Evolutionary conservation across 106 monocot genomes (phyloP).

Genomic region (Triglochin maritima): DNA sequence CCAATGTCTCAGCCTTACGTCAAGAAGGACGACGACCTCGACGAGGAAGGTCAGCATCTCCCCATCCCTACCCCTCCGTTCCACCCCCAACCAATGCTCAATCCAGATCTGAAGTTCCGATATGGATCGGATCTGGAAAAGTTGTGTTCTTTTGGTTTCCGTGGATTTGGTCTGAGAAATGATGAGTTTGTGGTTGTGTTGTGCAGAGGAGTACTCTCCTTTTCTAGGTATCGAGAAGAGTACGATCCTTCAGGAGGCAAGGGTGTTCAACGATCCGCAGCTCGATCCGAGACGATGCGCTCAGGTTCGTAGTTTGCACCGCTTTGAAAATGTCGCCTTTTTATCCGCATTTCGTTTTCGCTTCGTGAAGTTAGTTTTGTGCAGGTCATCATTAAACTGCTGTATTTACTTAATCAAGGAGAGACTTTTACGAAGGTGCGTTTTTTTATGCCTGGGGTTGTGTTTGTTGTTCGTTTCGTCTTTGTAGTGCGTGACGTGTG

Average conservation of each 20-base stretch:
- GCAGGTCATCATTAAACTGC: conserved; percentile 72
- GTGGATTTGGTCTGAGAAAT: not conserved
- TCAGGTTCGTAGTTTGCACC: conserved; percentile 35
- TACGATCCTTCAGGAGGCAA: conserved; percentile 89
- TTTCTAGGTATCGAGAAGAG: conserved; percentile 97
- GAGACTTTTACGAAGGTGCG: conserved; percentile 88
- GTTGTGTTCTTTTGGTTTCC: not conserved
- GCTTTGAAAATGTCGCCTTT: no score
- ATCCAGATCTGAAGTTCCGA: not conserved
- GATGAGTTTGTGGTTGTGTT: conserved; percentile 3
- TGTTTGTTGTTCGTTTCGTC: not conserved
- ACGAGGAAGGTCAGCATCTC: conserved; percentile 45
- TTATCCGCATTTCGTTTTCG: not conserved
- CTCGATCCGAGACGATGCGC: conserved; percentile 91
- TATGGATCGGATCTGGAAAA: conserved; percentile 6
- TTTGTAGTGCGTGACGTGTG: no score
- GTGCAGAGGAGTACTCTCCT: conserved; percentile 75
- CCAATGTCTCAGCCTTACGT: conserved; percentile 70
- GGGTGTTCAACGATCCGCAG: conserved; percentile 94
- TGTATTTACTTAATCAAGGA: conserved; percentile 93
- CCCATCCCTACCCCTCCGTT: not conserved
- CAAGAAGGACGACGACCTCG: conserved; percentile 86
- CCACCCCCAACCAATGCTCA: not conserved
- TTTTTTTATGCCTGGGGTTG: not conserved
- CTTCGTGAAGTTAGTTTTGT: not conserved